These are phyloP conservation scores for Rhodotorula glutinis DNA, from an alignment of 1,284 basidiomycete genomes.

Conservation along the genomic window DNA sequence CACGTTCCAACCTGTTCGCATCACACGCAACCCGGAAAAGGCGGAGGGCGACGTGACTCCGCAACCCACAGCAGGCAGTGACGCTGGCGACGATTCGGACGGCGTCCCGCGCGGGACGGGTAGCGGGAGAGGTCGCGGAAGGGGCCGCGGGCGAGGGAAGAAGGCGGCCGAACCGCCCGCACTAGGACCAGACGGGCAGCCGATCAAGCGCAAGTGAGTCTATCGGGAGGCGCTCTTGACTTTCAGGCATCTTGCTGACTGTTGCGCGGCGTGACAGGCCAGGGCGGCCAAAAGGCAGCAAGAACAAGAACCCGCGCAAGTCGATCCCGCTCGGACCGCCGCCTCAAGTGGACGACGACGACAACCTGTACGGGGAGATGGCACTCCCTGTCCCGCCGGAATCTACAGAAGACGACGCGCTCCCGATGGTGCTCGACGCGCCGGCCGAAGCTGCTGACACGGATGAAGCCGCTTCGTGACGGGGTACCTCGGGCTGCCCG, in stretches of 20 bases:
- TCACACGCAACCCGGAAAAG: slow-evolving; percentile 1
- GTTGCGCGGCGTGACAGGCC: too few species aligned
- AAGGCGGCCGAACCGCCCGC: not conserved
- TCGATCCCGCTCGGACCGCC: not conserved
- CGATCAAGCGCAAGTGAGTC: slow-evolving; percentile 6
- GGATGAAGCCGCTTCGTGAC: too few species aligned
- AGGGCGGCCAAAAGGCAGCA: slow-evolving; percentile 10
- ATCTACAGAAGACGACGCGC: too few species aligned
- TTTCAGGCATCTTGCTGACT: too few species aligned
- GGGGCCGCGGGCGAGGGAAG: slow-evolving; percentile 5
- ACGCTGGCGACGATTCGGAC: too few species aligned
- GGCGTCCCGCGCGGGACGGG: not conserved
- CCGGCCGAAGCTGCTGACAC: not conserved
- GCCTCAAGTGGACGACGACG: not conserved
- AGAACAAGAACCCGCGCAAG: slow-evolving; percentile 9
- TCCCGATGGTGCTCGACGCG: too few species aligned
- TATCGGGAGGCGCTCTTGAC: too few species aligned
- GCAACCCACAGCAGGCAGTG: not conserved
- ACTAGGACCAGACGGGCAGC: not conserved
- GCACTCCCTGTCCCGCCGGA: too few species aligned
- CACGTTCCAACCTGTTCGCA: slow-evolving; percentile 20
- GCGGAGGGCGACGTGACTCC: not conserved
- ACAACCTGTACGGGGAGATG: not conserved
- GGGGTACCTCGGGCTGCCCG: too few species aligned
- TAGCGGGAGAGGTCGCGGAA: not conserved